Percentiles rank a stretch among this genome's conserved stretches.
phyloP scores from a whole-genome alignment of 345 rosid species.

The Dipteronia dyeriana region DNA sequence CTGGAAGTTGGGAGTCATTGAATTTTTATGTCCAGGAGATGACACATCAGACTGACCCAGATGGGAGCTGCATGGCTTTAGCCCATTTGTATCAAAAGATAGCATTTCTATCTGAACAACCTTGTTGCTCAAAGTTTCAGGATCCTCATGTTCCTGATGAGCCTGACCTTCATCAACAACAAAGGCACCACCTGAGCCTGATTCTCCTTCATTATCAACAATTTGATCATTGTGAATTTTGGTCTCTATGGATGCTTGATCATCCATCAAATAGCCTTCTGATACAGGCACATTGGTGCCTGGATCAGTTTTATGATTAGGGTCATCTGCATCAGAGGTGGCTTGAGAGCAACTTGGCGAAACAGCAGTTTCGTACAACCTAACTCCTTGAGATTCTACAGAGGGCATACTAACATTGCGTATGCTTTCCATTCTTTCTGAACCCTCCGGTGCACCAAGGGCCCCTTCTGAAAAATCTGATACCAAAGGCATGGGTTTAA shows the following conservation, averaged over 20 bases:
- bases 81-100: constrained; percentile 18
- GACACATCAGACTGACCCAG: constrained; percentile 17
- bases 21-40: constrained; percentile 24
- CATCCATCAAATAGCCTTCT: constrained; percentile 30
- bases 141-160: constrained; percentile 30
- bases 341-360: constrained; percentile 49
- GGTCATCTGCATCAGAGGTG: constrained; percentile 46
- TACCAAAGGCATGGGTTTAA: constrained; percentile 17
- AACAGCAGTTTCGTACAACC: constrained; percentile 34
- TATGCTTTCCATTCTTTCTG: constrained; percentile 36
- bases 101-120: constrained; percentile 26
- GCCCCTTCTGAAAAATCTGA: constrained; percentile 31
- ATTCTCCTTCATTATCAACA: constrained; percentile 24
- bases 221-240: constrained; percentile 27
- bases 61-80: constrained; percentile 43
- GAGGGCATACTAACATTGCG: constrained; percentile 22
- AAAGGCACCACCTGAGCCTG: constrained; percentile 25
- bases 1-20: constrained; percentile 15
- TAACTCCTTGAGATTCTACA: constrained; percentile 26
- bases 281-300: constrained; percentile 20
- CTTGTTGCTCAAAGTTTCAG: constrained; percentile 26
- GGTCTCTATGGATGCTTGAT: constrained; percentile 29
- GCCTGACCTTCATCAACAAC: constrained; percentile 41
- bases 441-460: constrained; percentile 32
- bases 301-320: constrained; percentile 25